phyloP scores from a whole-genome alignment of 2,329 filamentous ascomycete genomes.

The Monosporascus sp. region DNA sequence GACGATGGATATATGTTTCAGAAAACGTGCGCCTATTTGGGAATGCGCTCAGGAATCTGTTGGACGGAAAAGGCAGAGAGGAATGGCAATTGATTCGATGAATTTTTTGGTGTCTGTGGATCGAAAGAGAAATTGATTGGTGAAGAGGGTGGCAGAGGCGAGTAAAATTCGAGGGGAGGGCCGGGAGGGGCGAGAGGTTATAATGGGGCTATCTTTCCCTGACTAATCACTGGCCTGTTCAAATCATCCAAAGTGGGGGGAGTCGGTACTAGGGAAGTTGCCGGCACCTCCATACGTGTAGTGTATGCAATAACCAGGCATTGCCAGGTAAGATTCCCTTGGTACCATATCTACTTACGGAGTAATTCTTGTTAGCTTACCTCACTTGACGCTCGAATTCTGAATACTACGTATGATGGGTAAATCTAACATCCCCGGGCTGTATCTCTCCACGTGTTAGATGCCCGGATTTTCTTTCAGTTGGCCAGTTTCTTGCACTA shows the following conservation, averaged over 20 bases:
- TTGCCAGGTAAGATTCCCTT: background rate
- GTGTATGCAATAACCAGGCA: too few species aligned
- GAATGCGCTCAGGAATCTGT: slow-evolving; percentile 10
- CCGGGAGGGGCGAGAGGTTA: slow-evolving; percentile 24
- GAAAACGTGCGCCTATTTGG: slow-evolving; percentile 18
- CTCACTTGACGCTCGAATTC: too few species aligned
- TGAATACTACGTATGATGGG: too few species aligned
- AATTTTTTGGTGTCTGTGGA: slow-evolving; percentile 25
- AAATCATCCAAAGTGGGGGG: slow-evolving; percentile 12
- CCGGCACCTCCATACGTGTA: background rate
- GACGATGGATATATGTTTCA: slow-evolving; percentile 17
- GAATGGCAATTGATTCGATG: slow-evolving; percentile 29
- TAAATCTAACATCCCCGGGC: too few species aligned
- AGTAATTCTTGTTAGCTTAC: background rate
- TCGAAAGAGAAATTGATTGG: slow-evolving; percentile 30
- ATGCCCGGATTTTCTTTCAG: too few species aligned
- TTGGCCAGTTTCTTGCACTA: too few species aligned
- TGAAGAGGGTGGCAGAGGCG: slow-evolving; percentile 27
- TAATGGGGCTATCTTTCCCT: slow-evolving; percentile 26
- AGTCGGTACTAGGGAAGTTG: background rate
- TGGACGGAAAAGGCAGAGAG: slow-evolving; percentile 22
- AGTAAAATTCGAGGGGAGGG: slow-evolving; percentile 27
- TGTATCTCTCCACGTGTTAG: too few species aligned
- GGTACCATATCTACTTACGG: background rate
- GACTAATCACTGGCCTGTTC: slow-evolving; percentile 28